Conservation (phyloP, 768 basidiomycete species). For the Naematelia aurantialba region DNA sequence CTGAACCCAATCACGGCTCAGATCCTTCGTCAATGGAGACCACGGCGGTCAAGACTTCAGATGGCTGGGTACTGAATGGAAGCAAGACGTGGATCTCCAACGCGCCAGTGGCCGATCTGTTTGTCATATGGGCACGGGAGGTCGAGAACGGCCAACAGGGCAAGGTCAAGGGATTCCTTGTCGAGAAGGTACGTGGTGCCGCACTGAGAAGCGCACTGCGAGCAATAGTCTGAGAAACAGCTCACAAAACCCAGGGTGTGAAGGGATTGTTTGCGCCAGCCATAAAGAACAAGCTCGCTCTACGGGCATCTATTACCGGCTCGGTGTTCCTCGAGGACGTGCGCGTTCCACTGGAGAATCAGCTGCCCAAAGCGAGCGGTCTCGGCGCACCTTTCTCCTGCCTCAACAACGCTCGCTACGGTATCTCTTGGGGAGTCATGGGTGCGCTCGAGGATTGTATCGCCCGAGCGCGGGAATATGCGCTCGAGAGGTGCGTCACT, state of each 20-base stretch:
- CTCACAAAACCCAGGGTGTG: constrained; percentile 58
- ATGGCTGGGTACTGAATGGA: constrained; percentile 80
- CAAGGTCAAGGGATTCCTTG: constrained; percentile 80
- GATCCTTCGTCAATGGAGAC: constrained; percentile 99
- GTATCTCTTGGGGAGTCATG: constrained; percentile 94
- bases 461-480: constrained; percentile 69
- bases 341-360: constrained; percentile 64
- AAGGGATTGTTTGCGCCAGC: constrained; percentile 77
- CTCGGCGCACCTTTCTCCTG: constrained; percentile 85
- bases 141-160: constrained; percentile 48
- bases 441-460: constrained; percentile 93
- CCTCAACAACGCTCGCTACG: constrained; percentile 82
- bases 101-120: constrained; percentile 86
- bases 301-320: constrained; percentile 62
- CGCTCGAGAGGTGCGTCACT: constrained; percentile 63
- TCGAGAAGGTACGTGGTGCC: constrained; percentile 67
- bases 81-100: constrained; percentile 99
- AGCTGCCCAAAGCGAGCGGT: constrained; percentile 74
- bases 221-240: background rate
- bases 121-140: constrained; percentile 80
- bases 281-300: constrained; percentile 89
- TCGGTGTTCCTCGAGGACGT: constrained; percentile 86
- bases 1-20: constrained; percentile 94
- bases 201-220: too few species aligned
- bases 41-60: constrained; percentile 72